A percentile compares a stretch with the other conserved stretches of the same genome.
phyloP scores from a whole-genome alignment of 805 yeast species.

The Lipomyces sp. region DNA sequence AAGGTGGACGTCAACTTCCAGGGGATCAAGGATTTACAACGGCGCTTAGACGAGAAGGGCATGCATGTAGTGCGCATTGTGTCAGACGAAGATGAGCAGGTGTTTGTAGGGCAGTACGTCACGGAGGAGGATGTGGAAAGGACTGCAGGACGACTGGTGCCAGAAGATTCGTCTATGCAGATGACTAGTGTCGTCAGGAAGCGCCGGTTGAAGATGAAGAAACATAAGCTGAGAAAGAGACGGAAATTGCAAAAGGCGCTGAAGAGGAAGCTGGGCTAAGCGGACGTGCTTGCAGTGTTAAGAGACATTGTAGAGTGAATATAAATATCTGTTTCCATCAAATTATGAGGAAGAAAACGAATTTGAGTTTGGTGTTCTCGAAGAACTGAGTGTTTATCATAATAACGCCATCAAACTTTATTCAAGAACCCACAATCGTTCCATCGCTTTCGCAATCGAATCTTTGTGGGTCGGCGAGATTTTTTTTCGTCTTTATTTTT shows the following conservation, averaged over 20 bases:
- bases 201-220: slow-evolving; percentile 93
- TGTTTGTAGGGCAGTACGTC: slow-evolving; percentile 1
- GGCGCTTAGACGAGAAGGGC: slow-evolving; percentile 14
- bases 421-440: too few species aligned
- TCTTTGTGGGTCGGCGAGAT: too few species aligned
- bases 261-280: slow-evolving; percentile 37
- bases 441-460: too few species aligned
- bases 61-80: slow-evolving; percentile 3
- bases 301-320: too few species aligned
- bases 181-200: slow-evolving; percentile 43
- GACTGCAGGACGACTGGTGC: not conserved
- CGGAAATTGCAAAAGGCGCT: slow-evolving; percentile 77
- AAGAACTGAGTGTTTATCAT: too few species aligned
- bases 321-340: too few species aligned
- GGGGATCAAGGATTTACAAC: slow-evolving; percentile 15
- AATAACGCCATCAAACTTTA: too few species aligned
- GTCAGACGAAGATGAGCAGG: too few species aligned
- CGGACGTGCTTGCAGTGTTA: too few species aligned
- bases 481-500: too few species aligned
- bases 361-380: too few species aligned
- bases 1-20: slow-evolving; percentile 13
- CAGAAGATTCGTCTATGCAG: slow-evolving; percentile 11
- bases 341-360: too few species aligned
- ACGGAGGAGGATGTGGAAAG: slow-evolving; percentile 3
- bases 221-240: slow-evolving; percentile 95